phyloP scores from a whole-genome alignment of 148 eudicot genomes.

The Chenopodium formosanum region DNA sequence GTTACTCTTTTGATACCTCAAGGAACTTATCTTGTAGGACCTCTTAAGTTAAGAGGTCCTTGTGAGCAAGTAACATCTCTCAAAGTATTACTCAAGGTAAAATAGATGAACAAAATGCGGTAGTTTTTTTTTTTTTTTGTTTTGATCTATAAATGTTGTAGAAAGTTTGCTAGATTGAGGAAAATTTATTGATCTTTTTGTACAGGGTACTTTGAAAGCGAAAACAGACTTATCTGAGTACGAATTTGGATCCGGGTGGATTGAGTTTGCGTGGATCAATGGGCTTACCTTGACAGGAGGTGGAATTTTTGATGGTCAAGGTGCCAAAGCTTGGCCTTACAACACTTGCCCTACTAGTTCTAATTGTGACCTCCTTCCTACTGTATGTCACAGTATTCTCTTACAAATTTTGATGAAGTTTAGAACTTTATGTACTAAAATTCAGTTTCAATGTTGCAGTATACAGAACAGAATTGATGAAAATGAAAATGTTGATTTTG shows the following conservation, averaged over 20 bases:
- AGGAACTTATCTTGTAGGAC: conserved; percentile 41
- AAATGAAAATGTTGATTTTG: too few species aligned
- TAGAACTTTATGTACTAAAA: too few species aligned
- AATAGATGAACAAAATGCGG: neutral
- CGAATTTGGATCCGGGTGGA: conserved; percentile 40
- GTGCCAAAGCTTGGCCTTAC: conserved; percentile 50
- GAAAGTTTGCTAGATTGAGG: neutral
- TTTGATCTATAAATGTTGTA: neutral
- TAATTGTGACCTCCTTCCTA: conserved; percentile 44
- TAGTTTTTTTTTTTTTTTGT: neutral
- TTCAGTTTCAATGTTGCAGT: too few species aligned
- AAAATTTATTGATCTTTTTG: neutral
- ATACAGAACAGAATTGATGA: too few species aligned
- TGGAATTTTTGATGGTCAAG: conserved; percentile 56
- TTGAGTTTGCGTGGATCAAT: conserved; percentile 45
- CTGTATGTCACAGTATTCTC: conserved; percentile 21
- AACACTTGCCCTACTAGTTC: conserved; percentile 38
- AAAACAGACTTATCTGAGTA: conserved; percentile 42
- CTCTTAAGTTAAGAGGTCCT: conserved; percentile 43
- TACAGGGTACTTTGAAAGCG: conserved; percentile 51
- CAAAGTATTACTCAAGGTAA: conserved; percentile 27
- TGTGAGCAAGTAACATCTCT: conserved; percentile 27
- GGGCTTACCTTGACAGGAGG: conserved; percentile 47
- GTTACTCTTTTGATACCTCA: conserved; percentile 35
- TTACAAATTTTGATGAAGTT: neutral